A percentile compares a stretch with the other conserved stretches of the same genome.
phyloP scores from a whole-genome alignment of 352 stramenopile genomes.

The Phytophthora pinifolia region DNA sequence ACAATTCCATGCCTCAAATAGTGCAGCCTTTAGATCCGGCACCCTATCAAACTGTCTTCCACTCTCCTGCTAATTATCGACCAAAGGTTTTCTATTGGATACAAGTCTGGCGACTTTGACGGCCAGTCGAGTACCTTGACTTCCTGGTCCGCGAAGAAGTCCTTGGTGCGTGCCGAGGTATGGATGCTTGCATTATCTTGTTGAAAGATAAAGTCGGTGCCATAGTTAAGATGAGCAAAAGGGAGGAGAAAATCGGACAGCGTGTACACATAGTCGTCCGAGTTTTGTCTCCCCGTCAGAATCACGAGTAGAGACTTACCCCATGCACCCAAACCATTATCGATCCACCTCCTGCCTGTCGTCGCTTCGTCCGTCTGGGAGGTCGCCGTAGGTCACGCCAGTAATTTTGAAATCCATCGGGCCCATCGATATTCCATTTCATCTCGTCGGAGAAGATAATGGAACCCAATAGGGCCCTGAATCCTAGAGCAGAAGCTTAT shows the following conservation, averaged over 20 bases:
- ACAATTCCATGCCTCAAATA: conserved; percentile 3
- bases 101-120: conserved; percentile 21
- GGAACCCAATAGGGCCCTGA: too few relatives aligned
- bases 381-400: conserved; percentile 25
- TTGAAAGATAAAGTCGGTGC: conserved; percentile 26
- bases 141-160: conserved; percentile 20
- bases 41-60: conserved; percentile 13
- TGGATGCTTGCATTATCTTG: conserved; percentile 34
- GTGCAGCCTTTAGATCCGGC: conserved; percentile 1
- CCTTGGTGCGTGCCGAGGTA: conserved; percentile 8
- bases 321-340: conserved; percentile 24
- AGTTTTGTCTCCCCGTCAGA: conserved; percentile 22
- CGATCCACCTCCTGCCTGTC: conserved; percentile 19
- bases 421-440: conserved; percentile 42
- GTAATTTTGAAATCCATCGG: conserved; percentile 33
- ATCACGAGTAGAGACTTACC: conserved; percentile 16
- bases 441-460: conserved; percentile 48
- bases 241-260: conserved; percentile 32
- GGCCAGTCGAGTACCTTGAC: conserved; percentile 21
- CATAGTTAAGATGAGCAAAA: conserved; percentile 23
- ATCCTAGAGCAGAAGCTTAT: too few relatives aligned
- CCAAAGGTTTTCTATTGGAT: conserved; percentile 29
- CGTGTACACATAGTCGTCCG: conserved; percentile 25
- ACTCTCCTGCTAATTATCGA: conserved; percentile 16
- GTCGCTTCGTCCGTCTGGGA: conserved; percentile 3